phyloP scores from a whole-genome alignment of 441 rosid species.

The Croton laevigatus region DNA sequence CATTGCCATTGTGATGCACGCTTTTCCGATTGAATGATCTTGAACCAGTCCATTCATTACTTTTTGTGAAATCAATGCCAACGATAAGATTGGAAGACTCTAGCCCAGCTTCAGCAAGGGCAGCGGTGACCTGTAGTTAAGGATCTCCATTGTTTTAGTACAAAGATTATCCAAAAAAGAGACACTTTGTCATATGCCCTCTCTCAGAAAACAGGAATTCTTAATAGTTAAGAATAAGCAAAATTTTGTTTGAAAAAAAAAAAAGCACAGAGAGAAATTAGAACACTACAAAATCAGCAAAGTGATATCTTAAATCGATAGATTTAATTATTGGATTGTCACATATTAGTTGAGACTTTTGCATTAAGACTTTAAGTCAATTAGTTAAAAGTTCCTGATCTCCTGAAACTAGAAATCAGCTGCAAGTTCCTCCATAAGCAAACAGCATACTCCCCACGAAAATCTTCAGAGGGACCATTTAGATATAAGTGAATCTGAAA shows the following conservation, averaged over 20 bases:
- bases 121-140: constrained; percentile 62
- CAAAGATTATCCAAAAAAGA: constrained; percentile 10
- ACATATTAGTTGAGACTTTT: not conserved
- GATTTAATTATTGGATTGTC: not conserved
- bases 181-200: not conserved
- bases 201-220: not conserved
- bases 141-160: constrained; percentile 6
- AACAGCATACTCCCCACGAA: not conserved
- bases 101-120: constrained; percentile 75
- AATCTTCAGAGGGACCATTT: not conserved
- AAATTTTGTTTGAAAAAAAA: not conserved
- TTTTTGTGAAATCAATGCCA: constrained; percentile 92
- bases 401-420: constrained; percentile 9
- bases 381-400: constrained; percentile 6
- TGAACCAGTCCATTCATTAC: constrained; percentile 93
- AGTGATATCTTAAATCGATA: not conserved
- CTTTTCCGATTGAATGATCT: constrained; percentile 64
- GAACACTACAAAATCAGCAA: not conserved
- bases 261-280: not conserved
- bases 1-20: constrained; percentile 58
- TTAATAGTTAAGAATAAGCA: not conserved
- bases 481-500: not conserved
- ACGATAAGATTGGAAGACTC: constrained; percentile 93
- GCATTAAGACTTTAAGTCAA: constrained; percentile 1
- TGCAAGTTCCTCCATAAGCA: not conserved